Percentiles rank a stretch among this genome's conserved stretches.
These are phyloP conservation scores for Pseudopithomyces maydicus DNA, from an alignment of 2,329 filamentous ascomycete genomes.

Conservation along the genomic window DNA sequence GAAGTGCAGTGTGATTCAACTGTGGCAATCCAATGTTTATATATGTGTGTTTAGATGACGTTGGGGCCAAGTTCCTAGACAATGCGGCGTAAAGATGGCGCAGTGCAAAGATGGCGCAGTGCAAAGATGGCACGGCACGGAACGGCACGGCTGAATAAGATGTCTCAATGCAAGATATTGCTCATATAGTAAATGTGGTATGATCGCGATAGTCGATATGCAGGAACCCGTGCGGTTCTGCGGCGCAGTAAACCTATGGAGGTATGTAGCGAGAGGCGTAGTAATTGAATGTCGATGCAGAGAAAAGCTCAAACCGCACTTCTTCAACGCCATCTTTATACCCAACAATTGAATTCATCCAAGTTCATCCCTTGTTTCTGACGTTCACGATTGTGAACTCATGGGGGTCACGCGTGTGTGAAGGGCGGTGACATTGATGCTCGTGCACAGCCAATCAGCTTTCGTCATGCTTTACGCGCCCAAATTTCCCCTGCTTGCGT, in stretches of 20 bases:
- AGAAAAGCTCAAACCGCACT: not conserved
- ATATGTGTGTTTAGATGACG: not conserved
- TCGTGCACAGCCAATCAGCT: not conserved
- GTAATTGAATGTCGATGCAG: not conserved
- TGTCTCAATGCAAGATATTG: not conserved
- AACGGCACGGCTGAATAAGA: no score
- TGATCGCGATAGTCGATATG: no score
- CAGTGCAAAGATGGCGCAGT: not conserved
- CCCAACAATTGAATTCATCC: not conserved
- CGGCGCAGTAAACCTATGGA: no score
- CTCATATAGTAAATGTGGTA: no score
- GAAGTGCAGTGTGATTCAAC: not conserved
- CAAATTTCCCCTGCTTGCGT: not conserved
- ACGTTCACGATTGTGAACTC: not conserved
- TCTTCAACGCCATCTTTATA: not conserved
- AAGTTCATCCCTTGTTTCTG: not conserved
- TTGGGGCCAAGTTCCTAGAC: no score
- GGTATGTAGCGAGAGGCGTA: not conserved
- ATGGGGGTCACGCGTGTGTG: conserved; percentile 2
- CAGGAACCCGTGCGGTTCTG: no score
- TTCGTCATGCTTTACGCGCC: not conserved
- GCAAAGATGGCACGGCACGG: no score
- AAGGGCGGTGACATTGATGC: conserved; percentile 6
- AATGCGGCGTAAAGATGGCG: no score
- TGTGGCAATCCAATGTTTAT: no score